Percentiles rank a stretch among this genome's conserved stretches.
These are phyloP conservation scores for Thraustotheca clavata DNA, from an alignment of 352 stramenopile genomes.

Conservation along the genomic window DNA sequence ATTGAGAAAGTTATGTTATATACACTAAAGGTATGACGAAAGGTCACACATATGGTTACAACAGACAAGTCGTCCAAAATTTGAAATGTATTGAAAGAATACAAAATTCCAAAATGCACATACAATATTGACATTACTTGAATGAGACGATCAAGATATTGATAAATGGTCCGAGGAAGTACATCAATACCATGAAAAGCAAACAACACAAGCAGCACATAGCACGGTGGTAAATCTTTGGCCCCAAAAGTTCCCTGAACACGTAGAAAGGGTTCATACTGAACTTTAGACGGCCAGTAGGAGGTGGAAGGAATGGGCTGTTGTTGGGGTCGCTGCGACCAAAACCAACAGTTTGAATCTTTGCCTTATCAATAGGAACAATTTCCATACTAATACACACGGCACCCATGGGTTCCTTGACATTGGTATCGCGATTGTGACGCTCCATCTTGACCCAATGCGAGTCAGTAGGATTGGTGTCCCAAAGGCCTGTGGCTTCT, in stretches of 20 bases:
- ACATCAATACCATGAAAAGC: slow-evolving; percentile 75
- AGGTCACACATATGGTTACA: too few species aligned
- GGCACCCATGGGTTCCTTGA: slow-evolving; percentile 77
- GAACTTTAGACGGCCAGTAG: slow-evolving; percentile 84
- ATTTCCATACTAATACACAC: slow-evolving; percentile 84
- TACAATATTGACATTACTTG: slow-evolving; percentile 27
- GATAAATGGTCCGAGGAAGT: slow-evolving; percentile 81
- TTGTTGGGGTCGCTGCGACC: slow-evolving; percentile 87
- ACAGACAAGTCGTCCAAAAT: too few species aligned
- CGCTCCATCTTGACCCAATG: slow-evolving; percentile 82
- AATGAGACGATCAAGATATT: slow-evolving; percentile 70
- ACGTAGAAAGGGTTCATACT: slow-evolving; percentile 89
- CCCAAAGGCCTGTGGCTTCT: slow-evolving; percentile 76
- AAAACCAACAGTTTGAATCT: slow-evolving; percentile 65
- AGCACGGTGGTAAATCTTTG: slow-evolving; percentile 76
- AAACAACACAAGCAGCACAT: slow-evolving; percentile 82
- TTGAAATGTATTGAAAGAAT: background rate
- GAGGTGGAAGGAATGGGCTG: slow-evolving; percentile 86
- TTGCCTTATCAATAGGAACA: slow-evolving; percentile 77
- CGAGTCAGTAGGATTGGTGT: slow-evolving; percentile 65
- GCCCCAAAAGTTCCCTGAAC: slow-evolving; percentile 77
- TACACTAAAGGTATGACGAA: too few species aligned
- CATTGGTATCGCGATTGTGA: slow-evolving; percentile 71
- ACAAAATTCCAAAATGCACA: background rate
- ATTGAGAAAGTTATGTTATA: slow-evolving; percentile 1